Base-by-base conservation (phyloP, 768 basidiomycete genomes). In the Leccinum sublutescens region DNA sequence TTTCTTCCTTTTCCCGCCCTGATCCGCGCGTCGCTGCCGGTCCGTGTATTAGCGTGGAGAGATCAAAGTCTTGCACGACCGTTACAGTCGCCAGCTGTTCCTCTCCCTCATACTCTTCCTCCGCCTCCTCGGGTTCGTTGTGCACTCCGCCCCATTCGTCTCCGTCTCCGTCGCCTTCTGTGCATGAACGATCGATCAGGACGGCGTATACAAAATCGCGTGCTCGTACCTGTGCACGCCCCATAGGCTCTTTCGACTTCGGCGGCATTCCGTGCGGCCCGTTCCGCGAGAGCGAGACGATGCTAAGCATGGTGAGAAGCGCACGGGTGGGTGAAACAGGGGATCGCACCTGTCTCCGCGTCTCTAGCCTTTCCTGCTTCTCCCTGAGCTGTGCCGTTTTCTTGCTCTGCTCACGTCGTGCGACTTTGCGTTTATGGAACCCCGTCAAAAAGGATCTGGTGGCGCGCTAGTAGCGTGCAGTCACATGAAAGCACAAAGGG, bases 391-490 rank as follows among this genome's bases (percentile, higher is more conserved):
- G 75, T 12, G 92, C 91, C 71, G 83, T 88, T 64, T 85, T 81
- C 66, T 84, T 85, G 48, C 87, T 87, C 52, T 83, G 87, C 65
- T 95, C 91, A 62, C 85, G 82, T 71, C 89, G 92, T 60, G 86
- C 88, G 53, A 93, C 75, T 75, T 96, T 97, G 66, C 95, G 85
- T 75, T 95, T 95, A 72, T 90, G 89, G 72, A 97, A 97, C 27
- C 95, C 95, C 17, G 93, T 95, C 70, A 97, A 77, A 75, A 90
- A 97, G 59, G 95, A 89, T 69, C 94, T 95, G n/a, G 66, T 34
- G 34, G 25, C 10, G 43, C 49, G 53, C 62, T 43, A 50, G 51
- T 56, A 60, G 58, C 67, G 54, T 63, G 66, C 60, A 27, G 60
- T 50, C 25, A n/a, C 14, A 50, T 50, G 57, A 25, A 62, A 50